Evolutionary conservation across 495 filamentous ascomycete genomes (phyloP), one percentile per base, ranked within the genome.

Genomic region (Tuber indicum): DNA sequence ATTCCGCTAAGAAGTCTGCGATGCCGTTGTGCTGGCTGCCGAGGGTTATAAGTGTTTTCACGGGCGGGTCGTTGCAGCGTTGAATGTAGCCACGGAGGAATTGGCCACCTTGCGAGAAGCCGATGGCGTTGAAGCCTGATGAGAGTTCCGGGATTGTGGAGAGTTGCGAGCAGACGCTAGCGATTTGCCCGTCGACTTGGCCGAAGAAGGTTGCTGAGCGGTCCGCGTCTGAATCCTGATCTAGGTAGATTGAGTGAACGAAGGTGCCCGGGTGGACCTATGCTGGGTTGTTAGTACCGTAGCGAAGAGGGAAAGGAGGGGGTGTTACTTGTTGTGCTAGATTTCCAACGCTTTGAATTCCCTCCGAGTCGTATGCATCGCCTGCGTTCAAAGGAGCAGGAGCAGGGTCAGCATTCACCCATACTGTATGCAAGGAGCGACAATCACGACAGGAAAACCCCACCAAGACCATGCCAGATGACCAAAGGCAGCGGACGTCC

Each of bases 21-120:
- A 99, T 98, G 74, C 96, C 96, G 84, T 96, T 97, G 85, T 99
- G 96, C 85, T 95, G 96, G 79, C 90, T 91, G 75, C 96, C 96
- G 78, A 96, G 96, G 3, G 96, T 99, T 72, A 98, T 89, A 39
- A 99, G 89, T 82, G 89, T 96, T 66, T 89, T 88, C 36, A 98
- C 89, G 3, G 90, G 92, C 3, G 94, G 93, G 70, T 83, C 84
- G 84, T 96, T 96, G 88, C 96, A 99, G 19, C 93, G 89, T 87
- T 99, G 91, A 81, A 97, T 88, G 85, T 94, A 95, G n/a, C 88
- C 96, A 76, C 96, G 92, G 19, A 99, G 89, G 86, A 99, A 98
- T 82, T 97, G 94, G 46, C 96, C 96, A 78, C 96, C 96, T 84
- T 99, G 96, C 42, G 92, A 94, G 87, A 98, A 98, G 8, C 96